Conservation (phyloP, 2,329 filamentous ascomycete genomes). For the Podosphaera leucotricha region DNA sequence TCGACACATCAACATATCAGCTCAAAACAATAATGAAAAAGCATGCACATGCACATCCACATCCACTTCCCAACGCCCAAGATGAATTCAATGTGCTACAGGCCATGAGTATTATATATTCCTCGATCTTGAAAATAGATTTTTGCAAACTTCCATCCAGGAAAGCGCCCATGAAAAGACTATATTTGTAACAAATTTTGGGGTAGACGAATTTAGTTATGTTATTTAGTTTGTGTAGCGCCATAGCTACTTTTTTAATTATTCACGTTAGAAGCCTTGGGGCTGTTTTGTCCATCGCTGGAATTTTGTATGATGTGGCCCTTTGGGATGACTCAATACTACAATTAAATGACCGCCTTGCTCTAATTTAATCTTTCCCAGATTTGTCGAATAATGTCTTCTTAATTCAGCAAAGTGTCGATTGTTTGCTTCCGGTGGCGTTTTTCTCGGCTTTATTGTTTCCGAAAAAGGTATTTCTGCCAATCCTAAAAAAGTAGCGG, state of each 20-base stretch:
- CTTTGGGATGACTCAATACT: too few relatives aligned
- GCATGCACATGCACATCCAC: not conserved
- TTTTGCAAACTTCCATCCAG: not conserved
- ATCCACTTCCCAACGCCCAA: not conserved
- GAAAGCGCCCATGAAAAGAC: not conserved
- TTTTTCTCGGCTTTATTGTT: too few relatives aligned
- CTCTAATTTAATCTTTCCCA: too few relatives aligned
- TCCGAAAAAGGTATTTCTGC: too few relatives aligned
- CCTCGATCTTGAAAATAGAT: not conserved
- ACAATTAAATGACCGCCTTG: too few relatives aligned
- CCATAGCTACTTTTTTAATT: not conserved
- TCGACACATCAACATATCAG: not conserved
- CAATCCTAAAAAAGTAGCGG: too few relatives aligned
- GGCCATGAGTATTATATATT: not conserved
- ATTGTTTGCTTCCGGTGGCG: too few relatives aligned
- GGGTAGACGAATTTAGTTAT: not conserved
- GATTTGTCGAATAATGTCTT: too few relatives aligned
- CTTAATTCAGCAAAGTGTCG: too few relatives aligned
- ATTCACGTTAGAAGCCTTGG: too few relatives aligned
- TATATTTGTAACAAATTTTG: not conserved
- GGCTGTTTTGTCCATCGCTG: too few relatives aligned
- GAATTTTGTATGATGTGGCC: too few relatives aligned
- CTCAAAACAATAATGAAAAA: not conserved
- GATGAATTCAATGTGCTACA: not conserved
- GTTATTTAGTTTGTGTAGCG: not conserved